Evolutionary conservation across 169 alveolate genomes (phyloP).

Genomic region (Babesia sp.): DNA sequence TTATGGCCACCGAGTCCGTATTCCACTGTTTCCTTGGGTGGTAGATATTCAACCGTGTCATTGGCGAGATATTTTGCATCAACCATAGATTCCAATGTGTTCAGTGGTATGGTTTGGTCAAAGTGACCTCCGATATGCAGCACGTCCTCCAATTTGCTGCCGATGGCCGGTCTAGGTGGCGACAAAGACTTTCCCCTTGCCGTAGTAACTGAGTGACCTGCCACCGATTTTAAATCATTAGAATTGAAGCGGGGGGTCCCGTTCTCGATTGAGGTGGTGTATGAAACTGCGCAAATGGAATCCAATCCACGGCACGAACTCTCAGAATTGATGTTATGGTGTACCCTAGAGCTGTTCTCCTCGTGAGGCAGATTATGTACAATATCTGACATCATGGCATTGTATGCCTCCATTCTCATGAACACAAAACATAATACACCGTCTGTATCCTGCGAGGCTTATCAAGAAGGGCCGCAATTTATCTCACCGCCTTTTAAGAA

Average conservation of each 20-base stretch:
- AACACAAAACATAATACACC: not conserved
- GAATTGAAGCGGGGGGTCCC: not conserved
- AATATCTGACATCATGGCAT: not conserved
- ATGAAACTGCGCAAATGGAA: slow-evolving; percentile 2
- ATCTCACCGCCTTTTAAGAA: not conserved
- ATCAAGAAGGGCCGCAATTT: not conserved
- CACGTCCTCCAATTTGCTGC: not conserved
- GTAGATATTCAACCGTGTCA: not conserved
- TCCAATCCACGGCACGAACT: not conserved
- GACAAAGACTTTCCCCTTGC: not conserved
- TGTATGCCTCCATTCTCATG: not conserved
- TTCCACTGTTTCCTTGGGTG: slow-evolving; percentile 5
- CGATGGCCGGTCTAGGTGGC: not conserved
- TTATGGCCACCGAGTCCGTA: not conserved
- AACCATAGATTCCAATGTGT: not conserved
- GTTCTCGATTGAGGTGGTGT: not conserved
- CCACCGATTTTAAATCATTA: slow-evolving; percentile 1
- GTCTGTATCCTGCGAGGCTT: not conserved
- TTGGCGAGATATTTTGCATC: not conserved
- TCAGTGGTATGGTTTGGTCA: not conserved
- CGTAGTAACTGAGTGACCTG: not conserved
- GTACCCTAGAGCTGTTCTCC: not conserved
- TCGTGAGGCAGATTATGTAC: not conserved
- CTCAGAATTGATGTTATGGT: not conserved
- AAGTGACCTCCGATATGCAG: not conserved